These are phyloP conservation scores for Globisporangium acanthophoron DNA, from an alignment of 352 stramenopile species.

Conservation along the genomic window DNA sequence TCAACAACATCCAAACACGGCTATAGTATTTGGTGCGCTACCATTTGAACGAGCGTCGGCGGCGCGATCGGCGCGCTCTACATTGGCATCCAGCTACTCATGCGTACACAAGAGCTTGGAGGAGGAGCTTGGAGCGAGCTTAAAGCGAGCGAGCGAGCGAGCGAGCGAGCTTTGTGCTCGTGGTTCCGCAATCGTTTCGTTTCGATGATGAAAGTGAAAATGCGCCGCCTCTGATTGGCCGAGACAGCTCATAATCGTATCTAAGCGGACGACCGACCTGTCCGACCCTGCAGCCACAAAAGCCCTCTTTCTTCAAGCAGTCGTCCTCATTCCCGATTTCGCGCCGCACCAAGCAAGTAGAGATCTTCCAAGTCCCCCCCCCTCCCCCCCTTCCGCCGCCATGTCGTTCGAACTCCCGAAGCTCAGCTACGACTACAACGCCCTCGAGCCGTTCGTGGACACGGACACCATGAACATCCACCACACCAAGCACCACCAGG, in stretches of 20 bases:
- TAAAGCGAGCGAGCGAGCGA: no score
- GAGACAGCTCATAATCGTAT: not conserved
- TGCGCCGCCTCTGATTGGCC: no score
- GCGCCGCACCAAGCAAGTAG: conserved; percentile 20
- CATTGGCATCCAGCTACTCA: no score
- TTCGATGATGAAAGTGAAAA: no score
- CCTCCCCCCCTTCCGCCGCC: not conserved
- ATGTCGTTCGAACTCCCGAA: conserved; percentile 81
- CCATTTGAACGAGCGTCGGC: no score
- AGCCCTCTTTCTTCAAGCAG: not conserved
- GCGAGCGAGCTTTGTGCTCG: no score
- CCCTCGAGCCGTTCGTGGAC: conserved; percentile 87
- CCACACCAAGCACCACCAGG: conserved; percentile 90
- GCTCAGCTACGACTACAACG: conserved; percentile 83
- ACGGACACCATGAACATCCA: conserved; percentile 90
- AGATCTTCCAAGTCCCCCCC: conserved; percentile 1
- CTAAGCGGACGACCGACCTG: not conserved
- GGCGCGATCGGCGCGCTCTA: no score
- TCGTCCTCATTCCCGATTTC: conserved; percentile 31
- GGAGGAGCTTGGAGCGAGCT: no score
- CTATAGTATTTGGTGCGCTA: no score
- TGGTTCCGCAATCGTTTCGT: no score
- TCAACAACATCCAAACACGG: no score
- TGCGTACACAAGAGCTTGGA: no score
- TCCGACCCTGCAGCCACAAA: not conserved